Conservation (phyloP, 73 alveolate genomes). For the Effrenium voratum region DNA sequence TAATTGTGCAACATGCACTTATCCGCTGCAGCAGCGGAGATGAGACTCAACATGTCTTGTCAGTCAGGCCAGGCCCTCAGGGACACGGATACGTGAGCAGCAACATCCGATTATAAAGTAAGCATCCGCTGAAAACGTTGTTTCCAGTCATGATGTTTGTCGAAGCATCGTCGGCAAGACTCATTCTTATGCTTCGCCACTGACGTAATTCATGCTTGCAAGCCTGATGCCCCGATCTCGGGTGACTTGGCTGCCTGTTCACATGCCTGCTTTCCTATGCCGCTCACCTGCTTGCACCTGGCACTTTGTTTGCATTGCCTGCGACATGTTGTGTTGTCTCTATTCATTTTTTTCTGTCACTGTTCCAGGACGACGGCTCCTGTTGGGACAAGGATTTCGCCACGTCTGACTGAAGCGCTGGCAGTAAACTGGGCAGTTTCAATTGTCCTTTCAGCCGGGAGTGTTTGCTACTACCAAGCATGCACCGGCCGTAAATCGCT, state of each 20-base stretch:
- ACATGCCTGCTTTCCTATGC: background rate
- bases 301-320: background rate
- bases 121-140: no score
- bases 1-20: no score
- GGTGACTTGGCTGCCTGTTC: background rate
- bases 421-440: background rate
- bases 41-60: no score
- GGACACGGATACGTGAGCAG: no score
- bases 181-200: background rate
- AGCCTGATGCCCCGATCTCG: background rate
- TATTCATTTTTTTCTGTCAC: background rate
- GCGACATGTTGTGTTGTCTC: background rate
- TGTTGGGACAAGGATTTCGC: conserved; percentile 61
- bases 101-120: no score
- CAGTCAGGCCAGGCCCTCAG: no score
- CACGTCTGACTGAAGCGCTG: background rate
- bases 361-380: conserved; percentile 43
- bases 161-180: background rate
- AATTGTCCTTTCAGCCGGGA: no score
- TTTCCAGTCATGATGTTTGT: background rate
- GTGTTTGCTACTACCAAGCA: background rate
- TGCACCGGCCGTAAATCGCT: background rate
- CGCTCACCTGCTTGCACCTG: background rate
- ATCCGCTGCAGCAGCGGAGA: no score
- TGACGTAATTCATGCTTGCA: background rate